Evolutionary conservation across 2,329 filamentous ascomycete species (phyloP), one percentile per base, ranked within the genome.

Genomic region (Cytospora paraplurivora): DNA sequence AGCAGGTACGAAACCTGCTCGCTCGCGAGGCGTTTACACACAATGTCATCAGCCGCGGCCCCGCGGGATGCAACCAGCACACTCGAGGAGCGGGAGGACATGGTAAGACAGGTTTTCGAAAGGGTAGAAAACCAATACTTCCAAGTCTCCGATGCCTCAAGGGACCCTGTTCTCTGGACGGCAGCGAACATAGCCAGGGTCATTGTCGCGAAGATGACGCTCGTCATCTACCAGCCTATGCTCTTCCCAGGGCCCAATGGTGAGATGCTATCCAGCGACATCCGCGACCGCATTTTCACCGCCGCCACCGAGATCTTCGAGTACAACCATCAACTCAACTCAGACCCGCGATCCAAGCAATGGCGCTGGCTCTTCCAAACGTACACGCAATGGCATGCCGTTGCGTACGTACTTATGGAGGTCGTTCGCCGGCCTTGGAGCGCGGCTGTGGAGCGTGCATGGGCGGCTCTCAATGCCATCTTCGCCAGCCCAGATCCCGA

Each of bases 281-380:
- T 75, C 2, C 70, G 72, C 52, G 71, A 71, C 37, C 70, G 72
- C 15, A 72, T 86, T 0, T 78, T 85, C 4, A 74, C 80, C 50
- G 76, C 82, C 0, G 81, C 80, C 2, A 79, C 85, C 19, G 83
- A 85, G 66, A 76, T 85, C 0, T 82, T 83, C 50, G 83, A 86
- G 69, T 85, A 84, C 67, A 84, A 80, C 64, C 79, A 83, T 66
- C 75, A 79, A 1, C 72, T 87, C n/a, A 84, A 82, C 58, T 74
- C 77, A 3, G 82, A 86, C 62, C 73, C 75, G 2, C 75, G 74
- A 17, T 79, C 77, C 59, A 77, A 77, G 11, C 80, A 81, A 54
- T 86, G 82, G 79, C 81, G 82, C 19, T 87, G 85, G 85, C 74
- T 85, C 7, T 86, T 84, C 71, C 81, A 85, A 68, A 84, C 82